Conservation (phyloP, 768 basidiomycete genomes). For the Rhodotorula toruloides region DNA sequence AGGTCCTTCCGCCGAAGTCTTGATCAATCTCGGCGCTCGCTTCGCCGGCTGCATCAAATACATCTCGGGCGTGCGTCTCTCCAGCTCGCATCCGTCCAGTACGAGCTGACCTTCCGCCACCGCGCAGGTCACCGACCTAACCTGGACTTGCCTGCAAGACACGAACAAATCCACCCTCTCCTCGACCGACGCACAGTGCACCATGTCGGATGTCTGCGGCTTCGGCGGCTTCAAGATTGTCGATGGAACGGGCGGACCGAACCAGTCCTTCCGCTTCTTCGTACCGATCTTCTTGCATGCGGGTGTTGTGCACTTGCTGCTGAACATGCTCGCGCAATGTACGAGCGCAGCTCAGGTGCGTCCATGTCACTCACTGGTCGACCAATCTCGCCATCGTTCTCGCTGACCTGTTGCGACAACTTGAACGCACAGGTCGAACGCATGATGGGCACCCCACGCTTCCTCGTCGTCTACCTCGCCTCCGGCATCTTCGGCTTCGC, state of each 20-base stretch:
- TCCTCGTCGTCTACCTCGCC: slow-evolving; percentile 77
- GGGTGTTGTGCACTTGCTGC: slow-evolving; percentile 81
- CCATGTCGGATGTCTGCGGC: slow-evolving; percentile 76
- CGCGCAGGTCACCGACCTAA: slow-evolving; percentile 33
- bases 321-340: slow-evolving; percentile 87
- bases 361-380: background rate
- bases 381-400: background rate
- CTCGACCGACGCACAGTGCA: slow-evolving; percentile 53
- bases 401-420: background rate
- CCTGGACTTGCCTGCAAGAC: slow-evolving; percentile 31
- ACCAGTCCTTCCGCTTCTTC: slow-evolving; percentile 59
- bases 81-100: background rate
- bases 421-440: slow-evolving; percentile 64
- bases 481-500: slow-evolving; percentile 91
- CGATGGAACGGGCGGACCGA: slow-evolving; percentile 46
- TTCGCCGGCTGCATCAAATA: slow-evolving; percentile 89
- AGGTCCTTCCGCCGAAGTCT: slow-evolving; percentile 70
- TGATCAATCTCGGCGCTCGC: slow-evolving; percentile 83
- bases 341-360: slow-evolving; percentile 63
- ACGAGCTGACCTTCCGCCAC: background rate
- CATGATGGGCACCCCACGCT: slow-evolving; percentile 75
- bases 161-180: slow-evolving; percentile 29
- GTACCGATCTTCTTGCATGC: slow-evolving; percentile 69
- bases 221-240: slow-evolving; percentile 64
- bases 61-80: slow-evolving; percentile 57